A percentile compares a stretch with the other conserved stretches of the same genome.
phyloP scores from a whole-genome alignment of 768 basidiomycete species.

The Collybia sp. region DNA sequence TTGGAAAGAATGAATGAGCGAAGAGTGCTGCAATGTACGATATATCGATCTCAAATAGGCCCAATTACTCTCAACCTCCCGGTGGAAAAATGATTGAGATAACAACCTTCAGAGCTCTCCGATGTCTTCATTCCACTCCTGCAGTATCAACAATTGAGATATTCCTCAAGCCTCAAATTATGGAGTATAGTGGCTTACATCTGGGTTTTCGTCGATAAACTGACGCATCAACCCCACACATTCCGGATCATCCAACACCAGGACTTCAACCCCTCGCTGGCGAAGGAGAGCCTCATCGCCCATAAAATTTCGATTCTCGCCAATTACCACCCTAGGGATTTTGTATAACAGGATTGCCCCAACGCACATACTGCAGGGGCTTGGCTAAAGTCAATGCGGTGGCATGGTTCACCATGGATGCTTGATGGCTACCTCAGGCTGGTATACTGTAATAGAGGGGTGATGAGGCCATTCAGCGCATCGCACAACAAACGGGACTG shows the following conservation, averaged over 20 bases:
- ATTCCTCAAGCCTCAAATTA: too few species aligned
- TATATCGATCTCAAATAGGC: slow-evolving; percentile 2
- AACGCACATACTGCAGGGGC: slow-evolving; percentile 65
- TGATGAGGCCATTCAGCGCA: too few species aligned
- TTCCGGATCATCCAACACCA: slow-evolving; percentile 40
- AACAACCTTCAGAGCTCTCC: too few species aligned
- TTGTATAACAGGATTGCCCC: slow-evolving; percentile 60
- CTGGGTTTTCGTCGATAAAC: slow-evolving; percentile 53
- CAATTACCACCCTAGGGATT: slow-evolving; percentile 62
- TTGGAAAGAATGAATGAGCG: slow-evolving; percentile 29
- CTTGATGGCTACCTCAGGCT: too few species aligned
- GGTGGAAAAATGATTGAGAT: too few species aligned
- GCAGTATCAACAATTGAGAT: too few species aligned
- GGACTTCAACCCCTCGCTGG: slow-evolving; percentile 47
- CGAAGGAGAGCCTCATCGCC: slow-evolving; percentile 53
- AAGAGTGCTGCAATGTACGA: slow-evolving; percentile 2
- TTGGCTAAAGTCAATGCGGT: slow-evolving; percentile 44
- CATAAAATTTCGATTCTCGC: slow-evolving; percentile 51
- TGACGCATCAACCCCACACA: slow-evolving; percentile 51
- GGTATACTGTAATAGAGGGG: too few species aligned
- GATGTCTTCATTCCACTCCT: too few species aligned
- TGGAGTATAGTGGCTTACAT: slow-evolving; percentile 25
- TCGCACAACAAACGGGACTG: too few species aligned
- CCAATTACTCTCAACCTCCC: too few species aligned
- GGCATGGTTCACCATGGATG: too few species aligned